Base-by-base conservation (phyloP, 2,329 filamentous ascomycete genomes). In the Talaromyces rugulosus region DNA sequence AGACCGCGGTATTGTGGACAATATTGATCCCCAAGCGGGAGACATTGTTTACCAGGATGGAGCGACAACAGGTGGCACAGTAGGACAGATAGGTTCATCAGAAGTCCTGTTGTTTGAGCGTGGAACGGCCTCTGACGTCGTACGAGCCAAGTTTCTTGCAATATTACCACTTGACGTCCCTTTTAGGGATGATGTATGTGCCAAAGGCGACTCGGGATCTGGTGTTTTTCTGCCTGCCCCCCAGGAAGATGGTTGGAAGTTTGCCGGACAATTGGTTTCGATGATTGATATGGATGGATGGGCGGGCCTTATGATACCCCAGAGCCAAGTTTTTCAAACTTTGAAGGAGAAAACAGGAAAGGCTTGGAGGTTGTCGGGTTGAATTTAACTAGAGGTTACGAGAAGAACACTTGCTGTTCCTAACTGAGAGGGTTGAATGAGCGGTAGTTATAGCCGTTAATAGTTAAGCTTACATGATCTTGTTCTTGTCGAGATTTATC, bases 21-120 rank as follows among this genome's bases (percentile, higher is more conserved):
- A 7, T 11, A 28, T 42, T 31, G 57, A 62, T 42, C 42, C 61
- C 7, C 27, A 55, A 12, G 34, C 57, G 34, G 52, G 61, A 27
- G 57, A 44, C 11, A 56, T 62, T 51, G 44, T 51, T 60, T 60
- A 59, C 36, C 60, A 53, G 52, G 61, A 62, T 31, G 61, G 61
- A 40, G 61, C 61, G 28, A 18, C 18, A 36, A 62, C 56, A 40
- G 50, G 40, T 23, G 42, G 56, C 42, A 60, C 61, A 31, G 36
- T 31, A 36, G 61, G 57, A 56, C 50, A n/a, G 18, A 30, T 62
- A 23, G 61, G 60, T n/a, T 31, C 33, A 28, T 42, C 51, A 4
- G 47, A 62, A 56, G 56, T 40, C 36, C 8, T 55, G 23, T 42
- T 59, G 18, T 62, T 59, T 28, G 9, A 50, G 50, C 53, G 31